These are phyloP conservation scores for Scheffersomyces coipomensis DNA, from an alignment of 805 yeast genomes.

Conservation along the genomic window DNA sequence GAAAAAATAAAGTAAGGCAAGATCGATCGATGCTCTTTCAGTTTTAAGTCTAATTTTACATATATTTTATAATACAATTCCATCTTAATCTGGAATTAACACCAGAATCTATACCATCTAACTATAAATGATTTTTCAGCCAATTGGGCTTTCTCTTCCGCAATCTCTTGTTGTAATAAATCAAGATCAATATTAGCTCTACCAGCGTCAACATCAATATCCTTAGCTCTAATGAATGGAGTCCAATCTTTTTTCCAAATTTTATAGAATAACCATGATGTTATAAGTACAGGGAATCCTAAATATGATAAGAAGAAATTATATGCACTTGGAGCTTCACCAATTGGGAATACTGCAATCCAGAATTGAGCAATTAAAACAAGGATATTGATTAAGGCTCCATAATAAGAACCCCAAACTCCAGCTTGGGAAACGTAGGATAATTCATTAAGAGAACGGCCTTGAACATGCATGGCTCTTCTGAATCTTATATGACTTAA, in stretches of 20 bases:
- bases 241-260: conserved; percentile 25
- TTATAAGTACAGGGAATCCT: conserved; percentile 30
- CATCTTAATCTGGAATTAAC: too few species aligned
- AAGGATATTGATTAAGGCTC: conserved; percentile 46
- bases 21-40: too few species aligned
- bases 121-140: conserved; percentile 22
- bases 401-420: conserved; percentile 52
- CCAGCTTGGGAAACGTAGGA: conserved; percentile 55
- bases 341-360: conserved; percentile 63
- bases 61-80: too few species aligned
- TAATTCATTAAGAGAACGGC: conserved; percentile 47
- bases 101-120: conserved; percentile 29
- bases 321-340: conserved; percentile 29
- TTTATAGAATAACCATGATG: conserved; percentile 30
- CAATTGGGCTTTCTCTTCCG: conserved; percentile 29
- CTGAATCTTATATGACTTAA: conserved; percentile 61
- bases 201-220: conserved; percentile 35
- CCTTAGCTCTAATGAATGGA: conserved; percentile 23
- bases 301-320: conserved; percentile 30
- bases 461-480: conserved; percentile 55
- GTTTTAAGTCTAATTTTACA: too few species aligned
- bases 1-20: too few species aligned
- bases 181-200: conserved; percentile 32
- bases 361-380: conserved; percentile 62
- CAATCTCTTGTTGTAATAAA: conserved; percentile 31